A percentile compares a stretch with the other conserved stretches of the same genome.
phyloP scores from a whole-genome alignment of 139 green algal genomes.

The Chlorella vulgaris region DNA sequence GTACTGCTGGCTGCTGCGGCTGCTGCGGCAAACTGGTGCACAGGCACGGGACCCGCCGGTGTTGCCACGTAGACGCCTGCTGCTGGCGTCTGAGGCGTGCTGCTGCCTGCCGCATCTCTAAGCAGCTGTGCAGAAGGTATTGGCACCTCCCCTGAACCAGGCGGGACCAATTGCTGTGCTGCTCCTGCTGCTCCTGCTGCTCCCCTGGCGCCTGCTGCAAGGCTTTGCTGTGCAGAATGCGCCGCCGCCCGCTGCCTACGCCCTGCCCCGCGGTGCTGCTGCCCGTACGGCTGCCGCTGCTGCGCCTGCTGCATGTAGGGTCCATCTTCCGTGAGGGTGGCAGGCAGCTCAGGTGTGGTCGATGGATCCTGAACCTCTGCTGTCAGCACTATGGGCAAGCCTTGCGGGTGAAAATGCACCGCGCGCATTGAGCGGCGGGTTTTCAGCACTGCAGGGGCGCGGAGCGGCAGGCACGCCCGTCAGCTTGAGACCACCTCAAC shows the following conservation, averaged over 20 bases:
- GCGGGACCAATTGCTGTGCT: too few species aligned
- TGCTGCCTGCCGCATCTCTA: not conserved
- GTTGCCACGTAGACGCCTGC: not conserved
- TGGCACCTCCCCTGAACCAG: too few species aligned
- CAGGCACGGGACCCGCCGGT: too few species aligned
- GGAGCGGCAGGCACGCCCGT: too few species aligned
- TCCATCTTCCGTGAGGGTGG: slow-evolving; percentile 33
- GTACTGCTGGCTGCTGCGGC: too few species aligned
- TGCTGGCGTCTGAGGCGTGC: not conserved
- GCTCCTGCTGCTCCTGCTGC: too few species aligned
- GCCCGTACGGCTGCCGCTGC: not conserved
- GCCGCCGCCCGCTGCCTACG: not conserved
- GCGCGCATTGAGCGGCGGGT: slow-evolving; percentile 85
- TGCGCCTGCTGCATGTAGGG: slow-evolving; percentile 5
- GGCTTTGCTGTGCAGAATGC: too few species aligned
- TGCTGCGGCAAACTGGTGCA: too few species aligned
- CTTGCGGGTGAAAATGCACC: slow-evolving; percentile 90
- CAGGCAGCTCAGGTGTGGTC: slow-evolving; percentile 30
- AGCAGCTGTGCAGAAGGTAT: too few species aligned
- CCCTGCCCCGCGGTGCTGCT: not conserved
- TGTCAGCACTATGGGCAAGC: slow-evolving; percentile 78
- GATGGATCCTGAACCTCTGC: slow-evolving; percentile 79
- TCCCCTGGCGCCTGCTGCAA: too few species aligned
- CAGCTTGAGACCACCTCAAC: too few species aligned
- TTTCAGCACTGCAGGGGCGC: slow-evolving; percentile 50